Base-by-base conservation (phyloP, 192 early-diverging fungal species). In the Umbelopsis sp. region DNA sequence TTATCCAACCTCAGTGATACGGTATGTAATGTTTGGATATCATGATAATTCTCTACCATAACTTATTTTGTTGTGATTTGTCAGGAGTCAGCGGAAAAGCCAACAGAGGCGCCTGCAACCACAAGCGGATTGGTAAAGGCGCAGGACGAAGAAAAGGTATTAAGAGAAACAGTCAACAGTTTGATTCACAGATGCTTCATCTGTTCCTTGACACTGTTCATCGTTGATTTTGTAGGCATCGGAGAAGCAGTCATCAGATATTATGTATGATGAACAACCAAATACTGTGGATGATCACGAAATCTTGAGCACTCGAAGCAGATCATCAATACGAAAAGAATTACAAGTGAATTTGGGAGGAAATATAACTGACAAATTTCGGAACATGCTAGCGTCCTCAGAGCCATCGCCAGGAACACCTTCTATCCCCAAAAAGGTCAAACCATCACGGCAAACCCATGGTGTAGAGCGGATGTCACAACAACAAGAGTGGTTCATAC, bases 401-500 rank as follows among this genome's bases (percentile, higher is more conserved):
- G 16, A 62, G 4, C 29, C 24, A 17, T 10, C 10, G n/a, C 9
- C 3, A 4, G 31, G 2, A 0, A 32, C 17, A 1, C 17, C 3
- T 11, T 20, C 14, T 2, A 22, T 34, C 3, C 56, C 56, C 2
- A 62, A 62, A 34, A 62, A 62, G 34, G 1, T 11, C 2, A 29
- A 34, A 20, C 16, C 56, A 20, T 20, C 31, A 34, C 56, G 56
- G 0, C 31, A 3, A 62, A 4, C 3, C 10, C 4, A 32, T 32
- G 56, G 56, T 14, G 25, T 62, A 0, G 12, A 29, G 5, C 26
- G 16, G 4, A 62, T 62, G 56, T 62, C 84, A 2, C 74, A 79
- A 4, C 81, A 87, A 49, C 77, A 88, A 49, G 88, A 90, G 68
- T 88, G 82, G 83, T 53, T 71, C 21, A 71, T 88, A 16, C 71